Evolutionary conservation across 2,329 filamentous ascomycete genomes (phyloP).

Genomic region (Coleophoma crateriformis): DNA sequence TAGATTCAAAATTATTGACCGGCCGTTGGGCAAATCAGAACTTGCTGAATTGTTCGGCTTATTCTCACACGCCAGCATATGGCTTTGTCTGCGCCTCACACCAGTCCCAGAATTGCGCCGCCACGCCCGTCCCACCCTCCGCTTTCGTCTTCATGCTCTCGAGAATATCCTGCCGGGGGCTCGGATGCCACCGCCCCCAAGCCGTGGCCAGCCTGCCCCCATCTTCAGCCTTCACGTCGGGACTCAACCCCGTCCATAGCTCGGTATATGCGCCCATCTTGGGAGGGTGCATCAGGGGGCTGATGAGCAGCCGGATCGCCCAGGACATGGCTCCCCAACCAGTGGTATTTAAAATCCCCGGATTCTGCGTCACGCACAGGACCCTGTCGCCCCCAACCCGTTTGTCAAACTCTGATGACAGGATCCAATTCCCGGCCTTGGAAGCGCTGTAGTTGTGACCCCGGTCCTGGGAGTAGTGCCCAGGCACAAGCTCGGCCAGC

Average conservation of each 20-base stretch:
- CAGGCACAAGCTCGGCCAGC: neutral
- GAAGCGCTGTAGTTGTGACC: conserved; percentile 7
- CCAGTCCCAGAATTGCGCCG: conserved; percentile 16
- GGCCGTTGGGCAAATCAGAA: too few species aligned
- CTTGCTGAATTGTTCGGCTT: neutral
- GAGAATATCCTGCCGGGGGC: conserved; percentile 11
- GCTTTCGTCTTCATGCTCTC: conserved; percentile 8
- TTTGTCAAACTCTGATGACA: conserved; percentile 8
- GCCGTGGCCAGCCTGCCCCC: conserved; percentile 15
- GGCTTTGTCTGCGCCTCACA: conserved; percentile 13
- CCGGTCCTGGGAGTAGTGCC: neutral
- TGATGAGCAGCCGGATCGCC: conserved; percentile 1
- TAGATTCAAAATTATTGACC: too few species aligned
- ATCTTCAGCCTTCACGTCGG: conserved; percentile 8
- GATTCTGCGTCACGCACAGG: conserved; percentile 13
- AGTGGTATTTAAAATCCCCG: conserved; percentile 11
- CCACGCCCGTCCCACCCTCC: conserved; percentile 15
- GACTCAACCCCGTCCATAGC: conserved; percentile 14
- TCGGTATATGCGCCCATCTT: conserved; percentile 16
- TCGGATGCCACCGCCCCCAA: conserved; percentile 32
- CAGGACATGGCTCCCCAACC: conserved; percentile 3
- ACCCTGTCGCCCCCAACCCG: conserved; percentile 4
- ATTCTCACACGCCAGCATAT: neutral
- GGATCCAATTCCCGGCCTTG: conserved; percentile 15
- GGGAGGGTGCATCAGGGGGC: conserved; percentile 8